Percentiles rank a stretch among this genome's conserved stretches.
These are phyloP conservation scores for Coemansia reversa DNA, from an alignment of 192 early-diverging fungal genomes.

Conservation along the genomic window DNA sequence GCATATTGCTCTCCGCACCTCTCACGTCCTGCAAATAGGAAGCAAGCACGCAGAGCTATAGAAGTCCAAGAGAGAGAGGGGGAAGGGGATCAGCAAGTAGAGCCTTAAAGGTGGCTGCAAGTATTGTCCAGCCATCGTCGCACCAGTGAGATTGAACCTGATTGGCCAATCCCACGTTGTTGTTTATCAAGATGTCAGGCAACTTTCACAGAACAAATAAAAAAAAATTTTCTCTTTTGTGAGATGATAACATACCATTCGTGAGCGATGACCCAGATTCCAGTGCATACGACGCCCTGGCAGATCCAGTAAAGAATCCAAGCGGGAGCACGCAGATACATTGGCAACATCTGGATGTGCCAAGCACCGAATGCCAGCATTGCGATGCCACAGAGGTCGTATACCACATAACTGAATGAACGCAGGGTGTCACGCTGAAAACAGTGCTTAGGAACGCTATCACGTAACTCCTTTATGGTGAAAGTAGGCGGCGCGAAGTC, in stretches of 20 bases:
- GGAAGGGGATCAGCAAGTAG: too few relatives aligned
- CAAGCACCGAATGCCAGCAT: constrained; percentile 68
- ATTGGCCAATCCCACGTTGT: not conserved
- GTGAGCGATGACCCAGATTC: constrained; percentile 86
- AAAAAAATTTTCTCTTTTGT: constrained; percentile 1
- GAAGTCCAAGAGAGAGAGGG: too few relatives aligned
- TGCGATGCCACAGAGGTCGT: constrained; percentile 71
- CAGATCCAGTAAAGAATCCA: constrained; percentile 83
- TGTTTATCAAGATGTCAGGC: not conserved
- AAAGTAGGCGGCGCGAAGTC: constrained; percentile 63
- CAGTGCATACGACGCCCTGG: constrained; percentile 83
- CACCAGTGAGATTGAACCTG: too few relatives aligned
- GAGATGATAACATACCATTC: constrained; percentile 64
- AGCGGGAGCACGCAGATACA: constrained; percentile 53
- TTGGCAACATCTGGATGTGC: constrained; percentile 61
- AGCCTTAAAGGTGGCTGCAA: too few relatives aligned
- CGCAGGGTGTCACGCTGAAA: constrained; percentile 81
- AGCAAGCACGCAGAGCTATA: too few relatives aligned
- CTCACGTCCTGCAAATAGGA: too few relatives aligned
- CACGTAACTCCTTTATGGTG: constrained; percentile 90
- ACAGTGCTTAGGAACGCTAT: constrained; percentile 87
- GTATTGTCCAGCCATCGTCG: too few relatives aligned
- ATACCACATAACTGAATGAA: constrained; percentile 76
- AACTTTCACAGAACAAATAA: not conserved
- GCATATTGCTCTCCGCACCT: too few relatives aligned